Evolutionary conservation across 1,284 basidiomycete species (phyloP).

Genomic region (Ceratobasidium sp.): DNA sequence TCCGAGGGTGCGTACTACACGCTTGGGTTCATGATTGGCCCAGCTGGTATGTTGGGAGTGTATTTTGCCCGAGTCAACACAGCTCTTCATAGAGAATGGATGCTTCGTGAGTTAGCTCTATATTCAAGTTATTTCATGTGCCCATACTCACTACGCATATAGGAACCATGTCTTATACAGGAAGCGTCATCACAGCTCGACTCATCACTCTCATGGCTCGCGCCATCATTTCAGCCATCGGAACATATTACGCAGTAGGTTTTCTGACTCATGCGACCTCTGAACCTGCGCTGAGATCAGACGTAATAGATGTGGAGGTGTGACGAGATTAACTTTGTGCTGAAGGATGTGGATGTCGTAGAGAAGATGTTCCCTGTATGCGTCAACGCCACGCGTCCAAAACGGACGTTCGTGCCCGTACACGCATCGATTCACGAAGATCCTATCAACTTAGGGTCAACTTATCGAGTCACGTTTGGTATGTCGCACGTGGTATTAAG

Average conservation of each 20-base stretch:
- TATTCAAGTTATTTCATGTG: not conserved
- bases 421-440: slow-evolving; percentile 37
- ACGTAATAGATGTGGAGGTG: slow-evolving; percentile 39
- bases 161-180: slow-evolving; percentile 38
- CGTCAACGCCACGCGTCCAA: slow-evolving; percentile 29
- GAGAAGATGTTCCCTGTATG: slow-evolving; percentile 34
- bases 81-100: slow-evolving; percentile 40
- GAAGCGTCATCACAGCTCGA: slow-evolving; percentile 38
- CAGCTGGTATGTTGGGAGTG: slow-evolving; percentile 20
- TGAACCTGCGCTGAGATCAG: not conserved
- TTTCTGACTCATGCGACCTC: not conserved
- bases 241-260: slow-evolving; percentile 39
- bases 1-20: slow-evolving; percentile 38
- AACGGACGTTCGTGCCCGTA: slow-evolving; percentile 34
- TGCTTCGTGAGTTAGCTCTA: slow-evolving; percentile 39
- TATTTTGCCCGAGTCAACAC: slow-evolving; percentile 23
- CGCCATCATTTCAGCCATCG: slow-evolving; percentile 34
- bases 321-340: slow-evolving; percentile 38
- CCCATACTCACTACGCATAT: not conserved
- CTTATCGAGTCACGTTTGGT: slow-evolving; percentile 38
- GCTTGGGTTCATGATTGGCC: slow-evolving; percentile 36
- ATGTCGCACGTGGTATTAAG: not conserved
- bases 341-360: slow-evolving; percentile 9
- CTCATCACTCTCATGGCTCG: slow-evolving; percentile 39
- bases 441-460: slow-evolving; percentile 39